phyloP scores from a whole-genome alignment of 1,139 yeast genomes.

The Pichia sorboxylosa region DNA sequence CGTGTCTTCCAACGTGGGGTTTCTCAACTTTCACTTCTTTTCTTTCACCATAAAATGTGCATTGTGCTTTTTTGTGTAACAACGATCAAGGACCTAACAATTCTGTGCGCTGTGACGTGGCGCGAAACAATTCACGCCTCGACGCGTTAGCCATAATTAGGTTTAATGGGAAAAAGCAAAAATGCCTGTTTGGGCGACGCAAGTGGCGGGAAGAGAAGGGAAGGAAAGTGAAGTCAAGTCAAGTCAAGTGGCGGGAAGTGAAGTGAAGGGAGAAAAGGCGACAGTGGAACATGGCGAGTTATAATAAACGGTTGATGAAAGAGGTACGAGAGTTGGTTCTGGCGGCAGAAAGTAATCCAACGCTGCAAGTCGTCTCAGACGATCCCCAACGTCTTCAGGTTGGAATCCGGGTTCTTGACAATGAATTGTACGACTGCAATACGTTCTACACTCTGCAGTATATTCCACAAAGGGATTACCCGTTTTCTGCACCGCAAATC shows the following conservation, averaged over 20 bases:
- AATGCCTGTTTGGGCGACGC: no score
- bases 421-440: neutral
- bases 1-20: neutral
- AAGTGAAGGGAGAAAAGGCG: neutral
- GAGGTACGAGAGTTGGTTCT: neutral
- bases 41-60: no score
- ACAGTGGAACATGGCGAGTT: neutral
- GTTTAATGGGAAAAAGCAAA: no score
- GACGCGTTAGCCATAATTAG: no score
- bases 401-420: neutral
- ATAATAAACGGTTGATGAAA: slow-evolving; percentile 1
- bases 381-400: no score
- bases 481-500: slow-evolving; percentile 55
- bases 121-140: no score
- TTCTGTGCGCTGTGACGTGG: neutral
- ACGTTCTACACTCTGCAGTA: slow-evolving; percentile 3
- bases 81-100: no score
- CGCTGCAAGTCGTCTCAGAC: no score
- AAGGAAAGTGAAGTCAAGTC: neutral
- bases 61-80: no score
- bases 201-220: neutral
- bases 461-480: slow-evolving; percentile 31
- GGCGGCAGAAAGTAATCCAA: no score
- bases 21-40: no score
- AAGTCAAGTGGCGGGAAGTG: neutral